Percentiles rank a stretch among this genome's conserved stretches.
Conservation (phyloP, 257 asterid species). For the Echites panduratus region DNA sequence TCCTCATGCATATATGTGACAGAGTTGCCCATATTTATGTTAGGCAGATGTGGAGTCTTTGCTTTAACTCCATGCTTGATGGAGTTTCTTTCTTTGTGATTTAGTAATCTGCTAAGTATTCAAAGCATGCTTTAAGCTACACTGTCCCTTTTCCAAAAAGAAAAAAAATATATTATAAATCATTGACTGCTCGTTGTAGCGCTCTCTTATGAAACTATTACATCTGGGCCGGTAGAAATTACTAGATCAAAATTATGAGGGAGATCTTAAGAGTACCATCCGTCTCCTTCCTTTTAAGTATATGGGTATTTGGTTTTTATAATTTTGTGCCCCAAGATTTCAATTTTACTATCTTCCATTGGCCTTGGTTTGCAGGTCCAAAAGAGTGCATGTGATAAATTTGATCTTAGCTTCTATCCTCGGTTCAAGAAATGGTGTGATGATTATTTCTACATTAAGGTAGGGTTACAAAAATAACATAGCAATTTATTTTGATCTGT, state of each 20-base stretch:
- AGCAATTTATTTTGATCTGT: background rate
- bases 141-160: background rate
- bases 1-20: background rate
- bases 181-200: background rate
- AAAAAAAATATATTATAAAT: background rate
- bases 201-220: background rate
- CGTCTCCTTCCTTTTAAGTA: background rate
- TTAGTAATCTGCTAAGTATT: background rate
- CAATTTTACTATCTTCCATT: slow-evolving; percentile 6
- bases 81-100: background rate
- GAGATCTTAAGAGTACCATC: background rate
- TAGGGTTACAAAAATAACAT: slow-evolving; percentile 11
- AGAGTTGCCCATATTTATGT: background rate
- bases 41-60: background rate
- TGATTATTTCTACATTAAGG: slow-evolving; percentile 94
- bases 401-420: slow-evolving; percentile 81
- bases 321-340: background rate
- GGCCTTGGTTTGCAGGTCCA: slow-evolving; percentile 53
- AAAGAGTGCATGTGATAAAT: slow-evolving; percentile 85
- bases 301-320: background rate
- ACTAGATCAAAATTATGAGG: background rate
- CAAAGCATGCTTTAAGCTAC: background rate
- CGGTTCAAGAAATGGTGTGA: slow-evolving; percentile 98
- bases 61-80: background rate
- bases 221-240: background rate